Conservation (phyloP, 331 rosid genomes). For the Telfairia occidentalis region DNA sequence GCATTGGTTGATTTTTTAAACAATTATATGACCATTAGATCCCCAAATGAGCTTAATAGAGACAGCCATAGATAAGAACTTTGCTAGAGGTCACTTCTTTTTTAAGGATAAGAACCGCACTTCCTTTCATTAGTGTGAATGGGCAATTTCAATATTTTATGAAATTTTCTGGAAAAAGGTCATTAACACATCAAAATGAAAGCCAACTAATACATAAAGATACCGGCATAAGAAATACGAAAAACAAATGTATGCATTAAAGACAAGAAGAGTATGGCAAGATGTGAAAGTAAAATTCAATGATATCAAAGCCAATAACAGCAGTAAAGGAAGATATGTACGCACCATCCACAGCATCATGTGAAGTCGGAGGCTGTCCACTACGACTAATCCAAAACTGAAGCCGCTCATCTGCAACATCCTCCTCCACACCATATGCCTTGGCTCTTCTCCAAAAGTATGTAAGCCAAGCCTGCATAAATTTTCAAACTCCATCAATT, state of each 20-base stretch:
- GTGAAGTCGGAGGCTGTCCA: slow-evolving; percentile 70
- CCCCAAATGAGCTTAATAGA: not conserved
- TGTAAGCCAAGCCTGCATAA: slow-evolving; percentile 54
- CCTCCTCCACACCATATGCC: slow-evolving; percentile 80
- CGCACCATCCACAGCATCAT: slow-evolving; percentile 93
- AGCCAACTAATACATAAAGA: not conserved
- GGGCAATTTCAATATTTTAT: not conserved
- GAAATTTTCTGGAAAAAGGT: not conserved
- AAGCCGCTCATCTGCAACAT: slow-evolving; percentile 81
- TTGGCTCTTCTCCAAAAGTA: slow-evolving; percentile 85
- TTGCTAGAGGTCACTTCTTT: not conserved
- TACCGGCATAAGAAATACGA: not conserved
- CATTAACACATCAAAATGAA: not conserved
- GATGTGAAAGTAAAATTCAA: not conserved
- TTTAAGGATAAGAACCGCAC: not conserved
- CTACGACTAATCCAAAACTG: slow-evolving; percentile 70
- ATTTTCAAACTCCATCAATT: not conserved
- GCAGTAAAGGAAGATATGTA: slow-evolving; percentile 14
- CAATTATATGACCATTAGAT: not conserved
- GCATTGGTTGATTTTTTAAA: not conserved
- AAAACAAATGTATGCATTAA: not conserved
- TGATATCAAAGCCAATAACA: not conserved
- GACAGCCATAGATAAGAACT: not conserved
- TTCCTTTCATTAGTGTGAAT: not conserved
- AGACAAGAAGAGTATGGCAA: not conserved